A percentile compares a stretch with the other conserved stretches of the same genome.
phyloP scores from a whole-genome alignment of 495 filamentous ascomycete species.

The Cercophora newfieldiana region DNA sequence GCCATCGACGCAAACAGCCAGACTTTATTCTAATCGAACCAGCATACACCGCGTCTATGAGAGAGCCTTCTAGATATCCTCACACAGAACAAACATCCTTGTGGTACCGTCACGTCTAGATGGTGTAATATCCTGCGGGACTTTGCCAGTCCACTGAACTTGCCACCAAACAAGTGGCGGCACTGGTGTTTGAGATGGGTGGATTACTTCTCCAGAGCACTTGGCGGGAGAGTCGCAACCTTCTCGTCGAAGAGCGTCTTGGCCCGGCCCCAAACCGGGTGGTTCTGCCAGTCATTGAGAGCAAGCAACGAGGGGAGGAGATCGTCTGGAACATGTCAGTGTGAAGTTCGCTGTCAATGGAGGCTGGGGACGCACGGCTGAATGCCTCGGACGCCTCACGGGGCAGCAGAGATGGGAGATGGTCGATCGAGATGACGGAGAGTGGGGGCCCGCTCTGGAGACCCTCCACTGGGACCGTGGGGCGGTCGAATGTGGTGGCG shows the following conservation, averaged over 20 bases:
- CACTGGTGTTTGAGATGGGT: not conserved
- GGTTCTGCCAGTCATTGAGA: conserved; percentile 69
- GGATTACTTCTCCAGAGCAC: conserved; percentile 39
- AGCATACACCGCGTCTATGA: not conserved
- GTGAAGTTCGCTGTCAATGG: too few relatives aligned
- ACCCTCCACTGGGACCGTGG: conserved; percentile 72
- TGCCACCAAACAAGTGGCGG: not conserved
- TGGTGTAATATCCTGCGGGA: conserved; percentile 1
- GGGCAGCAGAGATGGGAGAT: conserved; percentile 83
- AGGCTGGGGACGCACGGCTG: conserved; percentile 45
- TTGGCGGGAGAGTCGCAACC: conserved; percentile 69
- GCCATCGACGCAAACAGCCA: not conserved
- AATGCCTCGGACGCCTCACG: conserved; percentile 87
- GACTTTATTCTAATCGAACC: not conserved
- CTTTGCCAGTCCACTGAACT: not conserved
- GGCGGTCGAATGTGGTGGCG: conserved; percentile 78
- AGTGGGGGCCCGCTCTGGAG: conserved; percentile 58
- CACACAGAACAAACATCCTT: not conserved
- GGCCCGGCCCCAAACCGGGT: conserved; percentile 79
- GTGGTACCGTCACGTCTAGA: not conserved
- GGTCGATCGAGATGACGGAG: conserved; percentile 85
- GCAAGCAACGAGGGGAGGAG: conserved; percentile 77
- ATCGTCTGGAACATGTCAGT: conserved; percentile 41
- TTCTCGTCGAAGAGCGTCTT: conserved; percentile 85
- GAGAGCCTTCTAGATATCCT: not conserved